Base-by-base conservation (phyloP, 129 eudicot species). In the Daucus carota region DNA sequence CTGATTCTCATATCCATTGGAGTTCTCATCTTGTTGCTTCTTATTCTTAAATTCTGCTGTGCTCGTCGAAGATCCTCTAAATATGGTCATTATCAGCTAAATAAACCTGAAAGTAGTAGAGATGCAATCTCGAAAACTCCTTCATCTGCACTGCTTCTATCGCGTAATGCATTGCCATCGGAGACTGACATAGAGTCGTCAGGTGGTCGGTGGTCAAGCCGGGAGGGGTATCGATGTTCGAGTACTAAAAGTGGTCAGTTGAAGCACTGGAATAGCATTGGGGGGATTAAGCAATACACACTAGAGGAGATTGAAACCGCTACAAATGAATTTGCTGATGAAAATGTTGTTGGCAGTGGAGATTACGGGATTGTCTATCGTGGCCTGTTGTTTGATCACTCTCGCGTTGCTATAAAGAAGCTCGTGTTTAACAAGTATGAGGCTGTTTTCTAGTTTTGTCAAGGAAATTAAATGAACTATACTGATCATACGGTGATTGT, bases 361-460 rank as follows among this genome's bases (percentile, higher is more conserved):
- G 80, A 88, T 40, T 70, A 78, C 57, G 85, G 87, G 70, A 80
- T 82, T 38, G 85, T 81, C 65, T 88, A 81, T 85, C 82, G 76
- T 3, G 84, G 84, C 4, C 24, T 73, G 15, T 20, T 84, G 46
- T 48, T 41, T 13, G 92, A 80, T 57, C 47, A 77, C 40, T 71
- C 78, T 40, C 80, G 76, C 17, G 89, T 85, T 82, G 89, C 85
- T 12, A 77, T 88, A 41, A 81, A 88, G 79, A 77, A 73, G 41
- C 68, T 82, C 66, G n/a, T 78, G 8, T 41, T 63, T 47, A 48
- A 76, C 38, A 76, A 87, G 89, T 80, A 72, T 10, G 33, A 8
- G 31, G 12, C 48, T 41, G 8, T 24, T 26, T 3, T 43, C 50
- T 68, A 8, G 24, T 40, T 22, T 36, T 20, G 20, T 40, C 41